Percentiles rank a stretch among this genome's conserved stretches.
These are phyloP conservation scores for Stephanodiscus triporus DNA, from an alignment of 108 stramenopile genomes.

Conservation along the genomic window DNA sequence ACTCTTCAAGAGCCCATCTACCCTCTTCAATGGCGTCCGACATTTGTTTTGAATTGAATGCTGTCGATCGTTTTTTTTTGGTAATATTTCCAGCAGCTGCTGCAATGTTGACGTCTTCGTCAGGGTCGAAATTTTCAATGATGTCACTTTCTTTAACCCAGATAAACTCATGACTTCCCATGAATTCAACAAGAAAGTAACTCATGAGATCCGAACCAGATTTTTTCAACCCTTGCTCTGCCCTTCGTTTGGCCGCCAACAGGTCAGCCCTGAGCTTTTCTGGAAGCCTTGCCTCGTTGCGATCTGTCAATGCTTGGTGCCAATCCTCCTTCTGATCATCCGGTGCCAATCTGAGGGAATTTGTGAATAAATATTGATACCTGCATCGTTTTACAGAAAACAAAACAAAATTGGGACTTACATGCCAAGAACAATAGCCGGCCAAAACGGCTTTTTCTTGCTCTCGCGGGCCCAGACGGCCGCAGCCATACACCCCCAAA, in stretches of 20 bases:
- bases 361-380: neutral
- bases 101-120: constrained; percentile 72
- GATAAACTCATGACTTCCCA: constrained; percentile 90
- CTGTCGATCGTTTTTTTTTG: constrained; percentile 70
- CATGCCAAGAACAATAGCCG: constrained; percentile 89
- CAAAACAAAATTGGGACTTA: constrained; percentile 23
- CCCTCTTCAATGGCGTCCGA: constrained; percentile 79
- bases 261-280: constrained; percentile 76
- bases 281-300: constrained; percentile 84
- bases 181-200: constrained; percentile 88
- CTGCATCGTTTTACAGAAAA: neutral
- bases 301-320: constrained; percentile 74
- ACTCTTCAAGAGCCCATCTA: constrained; percentile 72
- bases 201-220: constrained; percentile 68
- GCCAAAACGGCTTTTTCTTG: constrained; percentile 91
- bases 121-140: constrained; percentile 81
- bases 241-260: constrained; percentile 69
- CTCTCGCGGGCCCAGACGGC: constrained; percentile 87
- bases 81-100: constrained; percentile 45
- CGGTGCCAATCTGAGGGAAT: constrained; percentile 61
- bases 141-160: constrained; percentile 88
- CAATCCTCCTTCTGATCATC: constrained; percentile 84
- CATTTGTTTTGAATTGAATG: constrained; percentile 69
- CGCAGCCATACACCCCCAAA: constrained; percentile 93
- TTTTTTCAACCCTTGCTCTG: constrained; percentile 66